Base-by-base conservation (phyloP, 345 rosid species). In the Linum trigynum region DNA sequence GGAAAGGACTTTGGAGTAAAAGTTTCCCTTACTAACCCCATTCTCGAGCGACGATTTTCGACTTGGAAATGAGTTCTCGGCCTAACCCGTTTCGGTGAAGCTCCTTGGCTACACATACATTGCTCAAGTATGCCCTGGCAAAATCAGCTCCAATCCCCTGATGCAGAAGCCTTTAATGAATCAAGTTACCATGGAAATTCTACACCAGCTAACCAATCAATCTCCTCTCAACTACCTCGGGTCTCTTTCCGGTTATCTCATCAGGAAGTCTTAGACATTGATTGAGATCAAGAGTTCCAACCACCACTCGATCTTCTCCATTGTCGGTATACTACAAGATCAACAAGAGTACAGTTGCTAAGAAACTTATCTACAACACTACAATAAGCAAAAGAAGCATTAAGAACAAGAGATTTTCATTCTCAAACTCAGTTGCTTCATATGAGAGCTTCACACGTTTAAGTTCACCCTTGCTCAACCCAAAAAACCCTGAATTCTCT, bases 261-360 rank as follows among this genome's bases (percentile, higher is more conserved):
- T 85, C 94, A 1, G 92, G 90, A 75, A 92, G 96, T 75, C 82
- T 80, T 36, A 83, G 73, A 70, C 97, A 88, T 69, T 83, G 90
- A 79, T 86, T 92, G 72, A 92, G 80, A 83, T 92, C 97, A 69
- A 92, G 97, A 73, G 84, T 81, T 41, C 94, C 95, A 62, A 92
- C 89, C 16, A 90, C 94, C 50, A 90, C 92, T 75, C 89, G 83
- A 56, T 86, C 97, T 77, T 86, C 86, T 71, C 86, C 81, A 61
- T 81, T 74, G 61, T 72, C 81, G 61, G 76, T 74, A 69, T 75
- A 90, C 96, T 92, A 76, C 67, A 70, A 61, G 71, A 63, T n/a
- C 60, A 62, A 40, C 3, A 2, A 14, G 45, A 61, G 57, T 5
- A 38, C 53, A 9, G 11, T 48, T 48, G 53, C 14, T 3, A 48